Evolutionary conservation across 441 rosid genomes (phyloP).

Genomic region (Mallotus japonicus): DNA sequence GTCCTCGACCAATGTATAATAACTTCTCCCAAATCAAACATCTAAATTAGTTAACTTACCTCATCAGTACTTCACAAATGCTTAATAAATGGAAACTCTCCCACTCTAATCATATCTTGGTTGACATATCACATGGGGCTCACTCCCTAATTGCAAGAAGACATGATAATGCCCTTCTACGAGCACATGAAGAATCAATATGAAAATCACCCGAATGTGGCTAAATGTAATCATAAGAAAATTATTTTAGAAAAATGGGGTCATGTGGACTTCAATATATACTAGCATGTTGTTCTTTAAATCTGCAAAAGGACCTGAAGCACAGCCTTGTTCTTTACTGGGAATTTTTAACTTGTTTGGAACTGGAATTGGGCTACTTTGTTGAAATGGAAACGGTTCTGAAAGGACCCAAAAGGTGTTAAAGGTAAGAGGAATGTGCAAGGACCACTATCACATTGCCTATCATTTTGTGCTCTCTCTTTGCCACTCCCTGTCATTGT

Average conservation of each 20-base stretch:
- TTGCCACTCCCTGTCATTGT: constrained; percentile 8
- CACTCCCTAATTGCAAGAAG: neutral
- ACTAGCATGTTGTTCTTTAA: neutral
- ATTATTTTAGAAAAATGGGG: too few species aligned
- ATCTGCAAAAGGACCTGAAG: neutral
- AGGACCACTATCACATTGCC: constrained; percentile 25
- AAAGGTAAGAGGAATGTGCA: neutral
- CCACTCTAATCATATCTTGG: too few species aligned
- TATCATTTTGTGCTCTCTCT: constrained; percentile 23
- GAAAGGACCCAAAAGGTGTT: neutral
- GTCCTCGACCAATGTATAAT: too few species aligned
- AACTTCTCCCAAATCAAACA: too few species aligned
- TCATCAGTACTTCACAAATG: neutral
- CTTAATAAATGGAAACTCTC: neutral
- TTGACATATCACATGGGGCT: constrained; percentile 11
- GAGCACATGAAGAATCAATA: neutral
- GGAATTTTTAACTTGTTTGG: neutral
- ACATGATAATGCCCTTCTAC: constrained; percentile 5
- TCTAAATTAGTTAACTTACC: neutral
- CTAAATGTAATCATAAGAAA: too few species aligned
- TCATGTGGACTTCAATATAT: too few species aligned
- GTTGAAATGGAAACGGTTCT: neutral
- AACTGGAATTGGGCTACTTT: neutral
- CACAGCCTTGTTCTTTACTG: neutral
- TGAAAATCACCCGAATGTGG: too few species aligned